phyloP scores from a whole-genome alignment of 495 filamentous ascomycete genomes.

The Margaritispora aquatica region DNA sequence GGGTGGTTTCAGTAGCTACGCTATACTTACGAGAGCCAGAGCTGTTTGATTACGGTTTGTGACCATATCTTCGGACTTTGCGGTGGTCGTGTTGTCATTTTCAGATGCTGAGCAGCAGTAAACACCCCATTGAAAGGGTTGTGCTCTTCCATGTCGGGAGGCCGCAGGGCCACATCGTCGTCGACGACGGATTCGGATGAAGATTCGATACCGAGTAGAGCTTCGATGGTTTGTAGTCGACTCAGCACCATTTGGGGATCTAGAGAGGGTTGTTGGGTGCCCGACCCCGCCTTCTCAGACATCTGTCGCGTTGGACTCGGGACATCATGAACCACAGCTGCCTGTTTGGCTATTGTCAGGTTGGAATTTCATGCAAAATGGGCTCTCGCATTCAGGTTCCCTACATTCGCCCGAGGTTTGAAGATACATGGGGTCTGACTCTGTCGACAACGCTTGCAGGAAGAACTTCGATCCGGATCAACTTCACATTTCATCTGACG shows the following conservation, averaged over 20 bases:
- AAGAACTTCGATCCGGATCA: conserved; percentile 24
- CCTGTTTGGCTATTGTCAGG: conserved; percentile 19
- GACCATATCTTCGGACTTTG: conserved; percentile 31
- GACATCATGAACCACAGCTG: conserved; percentile 27
- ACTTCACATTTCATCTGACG: conserved; percentile 38
- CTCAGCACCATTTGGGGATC: conserved; percentile 27
- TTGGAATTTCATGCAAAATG: neutral
- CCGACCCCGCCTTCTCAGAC: conserved; percentile 2
- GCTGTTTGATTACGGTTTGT: conserved; percentile 25
- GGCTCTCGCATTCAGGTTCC: neutral
- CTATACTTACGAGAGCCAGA: conserved; percentile 32
- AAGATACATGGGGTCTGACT: conserved; percentile 32
- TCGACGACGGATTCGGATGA: conserved; percentile 11
- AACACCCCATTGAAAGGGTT: conserved; percentile 27
- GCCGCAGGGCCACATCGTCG: conserved; percentile 6
- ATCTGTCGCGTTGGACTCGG: conserved; percentile 8
- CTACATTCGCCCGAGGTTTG: conserved; percentile 36
- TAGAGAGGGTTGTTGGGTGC: conserved; percentile 15
- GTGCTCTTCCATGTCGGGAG: conserved; percentile 13
- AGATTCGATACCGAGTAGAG: conserved; percentile 28
- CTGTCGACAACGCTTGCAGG: conserved; percentile 33
- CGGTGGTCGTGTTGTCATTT: conserved; percentile 24
- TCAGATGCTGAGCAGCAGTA: conserved; percentile 28
- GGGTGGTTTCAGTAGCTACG: neutral
- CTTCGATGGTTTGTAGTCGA: conserved; percentile 32